Conservation (phyloP, 1,284 basidiomycete genomes). For the Sanghuangporus weigelae region DNA sequence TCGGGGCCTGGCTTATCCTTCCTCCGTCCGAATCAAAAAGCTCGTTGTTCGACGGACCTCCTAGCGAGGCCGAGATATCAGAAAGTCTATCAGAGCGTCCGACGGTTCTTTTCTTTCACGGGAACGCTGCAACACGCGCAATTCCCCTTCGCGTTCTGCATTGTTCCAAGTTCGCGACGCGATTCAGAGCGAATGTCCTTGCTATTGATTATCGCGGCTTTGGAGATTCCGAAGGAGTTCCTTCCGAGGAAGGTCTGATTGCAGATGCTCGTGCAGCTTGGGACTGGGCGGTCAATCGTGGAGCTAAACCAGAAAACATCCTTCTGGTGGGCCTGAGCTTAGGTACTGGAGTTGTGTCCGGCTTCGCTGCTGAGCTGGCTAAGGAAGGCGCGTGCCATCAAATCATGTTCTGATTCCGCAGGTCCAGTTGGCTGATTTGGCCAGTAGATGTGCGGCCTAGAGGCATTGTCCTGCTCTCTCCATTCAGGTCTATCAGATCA, state of each 20-base stretch:
- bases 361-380: constrained; percentile 54
- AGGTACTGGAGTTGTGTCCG: constrained; percentile 73
- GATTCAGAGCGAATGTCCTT: constrained; percentile 72
- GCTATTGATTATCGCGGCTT: constrained; percentile 92
- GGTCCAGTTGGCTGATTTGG: neutral
- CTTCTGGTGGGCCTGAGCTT: constrained; percentile 78
- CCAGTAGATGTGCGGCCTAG: constrained; percentile 32
- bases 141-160: constrained; percentile 56
- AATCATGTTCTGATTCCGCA: neutral
- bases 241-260: constrained; percentile 70
- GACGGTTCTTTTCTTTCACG: constrained; percentile 86
- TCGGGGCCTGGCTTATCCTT: constrained; percentile 90
- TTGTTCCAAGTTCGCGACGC: constrained; percentile 56
- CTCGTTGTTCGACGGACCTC: constrained; percentile 25
- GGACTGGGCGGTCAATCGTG: constrained; percentile 66
- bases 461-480: constrained; percentile 71
- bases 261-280: constrained; percentile 78
- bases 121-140: constrained; percentile 80
- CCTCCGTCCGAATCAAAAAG: constrained; percentile 61
- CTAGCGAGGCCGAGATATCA: constrained; percentile 30
- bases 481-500: constrained; percentile 65
- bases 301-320: constrained; percentile 54
- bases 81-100: constrained; percentile 57
- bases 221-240: constrained; percentile 78
- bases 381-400: constrained; percentile 38